phyloP scores from a whole-genome alignment of 1,139 yeast genomes.

The Arxiozyma telluris region DNA sequence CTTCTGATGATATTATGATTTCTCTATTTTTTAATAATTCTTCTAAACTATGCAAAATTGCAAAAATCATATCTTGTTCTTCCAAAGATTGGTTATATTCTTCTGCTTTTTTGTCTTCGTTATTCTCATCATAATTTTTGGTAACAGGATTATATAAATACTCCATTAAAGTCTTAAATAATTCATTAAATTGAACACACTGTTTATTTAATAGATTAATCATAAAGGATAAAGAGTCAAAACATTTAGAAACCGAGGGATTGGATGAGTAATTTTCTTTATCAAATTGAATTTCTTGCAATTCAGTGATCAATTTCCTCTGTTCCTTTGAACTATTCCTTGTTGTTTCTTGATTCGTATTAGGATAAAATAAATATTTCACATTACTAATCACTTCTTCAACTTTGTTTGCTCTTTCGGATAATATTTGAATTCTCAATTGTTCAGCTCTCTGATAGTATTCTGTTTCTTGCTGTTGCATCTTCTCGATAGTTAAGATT shows the following conservation, averaged over 20 bases:
- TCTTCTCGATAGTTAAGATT: conserved; percentile 17
- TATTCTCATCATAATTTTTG: conserved; percentile 34
- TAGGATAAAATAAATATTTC: conserved; percentile 13
- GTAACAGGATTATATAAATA: conserved; percentile 41
- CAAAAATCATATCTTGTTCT: conserved; percentile 62
- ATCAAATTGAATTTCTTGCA: conserved; percentile 13
- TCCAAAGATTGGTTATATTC: conserved; percentile 69
- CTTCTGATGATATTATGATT: conserved; percentile 35
- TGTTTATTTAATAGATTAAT: conserved; percentile 43
- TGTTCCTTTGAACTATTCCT: conserved; percentile 6
- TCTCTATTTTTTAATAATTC: conserved; percentile 51
- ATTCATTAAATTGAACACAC: conserved; percentile 44
- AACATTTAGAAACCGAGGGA: conserved; percentile 16
- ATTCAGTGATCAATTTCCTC: conserved; percentile 11
- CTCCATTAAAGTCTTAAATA: conserved; percentile 41
- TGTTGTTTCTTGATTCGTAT: not conserved
- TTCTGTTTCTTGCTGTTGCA: conserved; percentile 34
- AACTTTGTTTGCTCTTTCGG: conserved; percentile 19
- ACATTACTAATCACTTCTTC: conserved; percentile 19
- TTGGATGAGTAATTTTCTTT: conserved; percentile 18
- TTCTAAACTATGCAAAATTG: conserved; percentile 55
- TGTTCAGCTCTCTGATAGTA: conserved; percentile 59
- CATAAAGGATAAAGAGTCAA: conserved; percentile 12
- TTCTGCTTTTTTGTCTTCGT: conserved; percentile 47
- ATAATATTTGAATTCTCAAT: conserved; percentile 41